A percentile compares a stretch with the other conserved stretches of the same genome.
These are phyloP conservation scores for Verticillium nubilum DNA, from an alignment of 2,329 filamentous ascomycete species.

Conservation along the genomic window DNA sequence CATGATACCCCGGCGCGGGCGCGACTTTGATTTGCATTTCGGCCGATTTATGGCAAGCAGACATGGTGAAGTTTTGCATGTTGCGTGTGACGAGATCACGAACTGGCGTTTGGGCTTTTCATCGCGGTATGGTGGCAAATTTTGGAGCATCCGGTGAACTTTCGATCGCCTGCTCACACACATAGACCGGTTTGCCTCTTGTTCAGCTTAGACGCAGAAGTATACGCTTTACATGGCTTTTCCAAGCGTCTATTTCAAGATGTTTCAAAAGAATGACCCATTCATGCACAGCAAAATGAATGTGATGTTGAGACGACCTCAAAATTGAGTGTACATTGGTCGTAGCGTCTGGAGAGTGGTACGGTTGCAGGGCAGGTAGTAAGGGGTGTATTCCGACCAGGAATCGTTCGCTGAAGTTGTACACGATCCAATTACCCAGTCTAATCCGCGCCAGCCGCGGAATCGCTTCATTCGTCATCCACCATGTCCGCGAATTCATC, in stretches of 20 bases:
- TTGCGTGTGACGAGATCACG: neutral
- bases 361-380: neutral
- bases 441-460: neutral
- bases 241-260: too few relatives aligned
- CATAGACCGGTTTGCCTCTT: neutral
- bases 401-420: neutral
- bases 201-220: too few relatives aligned
- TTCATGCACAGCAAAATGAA: neutral
- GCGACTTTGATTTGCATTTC: neutral
- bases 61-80: neutral
- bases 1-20: neutral
- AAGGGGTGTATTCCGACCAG: neutral
- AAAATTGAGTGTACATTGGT: neutral
- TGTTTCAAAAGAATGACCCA: neutral
- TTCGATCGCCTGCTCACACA: neutral
- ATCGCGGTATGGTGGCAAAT: neutral
- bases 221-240: too few relatives aligned
- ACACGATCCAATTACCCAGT: neutral
- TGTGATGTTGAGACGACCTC: neutral
- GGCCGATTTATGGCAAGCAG: neutral
- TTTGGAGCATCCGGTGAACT: neutral
- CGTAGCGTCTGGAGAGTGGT: neutral
- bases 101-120: neutral
- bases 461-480: neutral
- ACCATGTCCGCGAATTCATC: constrained; percentile 16